phyloP scores from a whole-genome alignment of 306 rosid genomes.

The Crataegus laevigata region DNA sequence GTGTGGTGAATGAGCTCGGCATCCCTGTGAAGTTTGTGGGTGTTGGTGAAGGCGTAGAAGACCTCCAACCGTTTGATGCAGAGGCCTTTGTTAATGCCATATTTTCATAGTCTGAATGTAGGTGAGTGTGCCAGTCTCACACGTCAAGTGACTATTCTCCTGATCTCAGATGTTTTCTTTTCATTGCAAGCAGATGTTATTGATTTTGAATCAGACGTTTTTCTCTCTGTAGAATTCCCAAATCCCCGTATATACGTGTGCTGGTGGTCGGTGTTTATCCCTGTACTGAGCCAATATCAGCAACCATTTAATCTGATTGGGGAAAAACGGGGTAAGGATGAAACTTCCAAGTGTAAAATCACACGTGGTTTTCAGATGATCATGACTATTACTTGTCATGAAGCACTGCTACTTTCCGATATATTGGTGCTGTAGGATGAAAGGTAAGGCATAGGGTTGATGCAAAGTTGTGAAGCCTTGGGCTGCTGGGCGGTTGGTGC shows the following conservation, averaged over 20 bases:
- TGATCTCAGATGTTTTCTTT: not conserved
- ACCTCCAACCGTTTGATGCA: constrained; percentile 91
- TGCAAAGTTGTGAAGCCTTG: not conserved
- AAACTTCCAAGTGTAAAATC: not conserved
- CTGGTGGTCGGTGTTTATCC: not conserved
- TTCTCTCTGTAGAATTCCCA: not conserved
- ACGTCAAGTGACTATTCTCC: not conserved
- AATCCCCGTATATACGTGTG: not conserved
- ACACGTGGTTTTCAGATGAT: not conserved
- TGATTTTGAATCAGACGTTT: not conserved
- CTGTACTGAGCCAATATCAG: not conserved
- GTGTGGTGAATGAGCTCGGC: constrained; percentile 93
- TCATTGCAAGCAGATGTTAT: no score
- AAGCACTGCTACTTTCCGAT: not conserved
- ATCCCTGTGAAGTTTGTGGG: constrained; percentile 96
- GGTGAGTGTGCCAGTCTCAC: not conserved
- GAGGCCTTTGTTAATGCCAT: constrained; percentile 95
- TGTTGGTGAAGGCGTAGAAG: constrained; percentile 87
- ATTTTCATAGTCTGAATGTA: constrained; percentile 33
- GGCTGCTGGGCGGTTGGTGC: not conserved
- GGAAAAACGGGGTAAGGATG: not conserved
- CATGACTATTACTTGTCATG: not conserved
- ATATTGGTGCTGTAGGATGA: not conserved
- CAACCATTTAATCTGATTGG: not conserved
- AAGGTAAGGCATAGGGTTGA: not conserved